Conservation (phyloP, 2,329 filamentous ascomycete species). For the Botrytis porri region DNA sequence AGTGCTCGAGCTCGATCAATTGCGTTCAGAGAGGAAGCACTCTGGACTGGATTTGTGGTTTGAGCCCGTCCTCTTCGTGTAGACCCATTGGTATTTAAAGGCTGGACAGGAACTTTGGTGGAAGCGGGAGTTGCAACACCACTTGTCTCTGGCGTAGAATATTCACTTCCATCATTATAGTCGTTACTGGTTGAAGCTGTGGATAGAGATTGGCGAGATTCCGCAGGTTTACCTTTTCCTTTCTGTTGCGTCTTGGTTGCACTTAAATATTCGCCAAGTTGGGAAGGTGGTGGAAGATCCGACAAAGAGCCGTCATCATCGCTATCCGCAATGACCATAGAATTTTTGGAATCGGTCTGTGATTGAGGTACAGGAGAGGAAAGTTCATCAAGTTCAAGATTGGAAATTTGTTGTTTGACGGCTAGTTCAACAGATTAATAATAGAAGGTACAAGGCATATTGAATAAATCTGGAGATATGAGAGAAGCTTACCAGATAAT, state of each 20-base stretch:
- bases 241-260: conserved; percentile 15
- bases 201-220: conserved; percentile 40
- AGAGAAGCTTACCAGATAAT: conserved; percentile 31
- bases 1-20: conserved; percentile 47
- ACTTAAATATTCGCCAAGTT: conserved; percentile 22
- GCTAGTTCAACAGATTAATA: conserved; percentile 25
- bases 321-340: conserved; percentile 12
- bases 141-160: conserved; percentile 62
- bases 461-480: background rate
- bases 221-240: conserved; percentile 30
- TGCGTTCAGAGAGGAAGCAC: conserved; percentile 39
- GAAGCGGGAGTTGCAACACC: conserved; percentile 48
- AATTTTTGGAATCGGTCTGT: background rate
- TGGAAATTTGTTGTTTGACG: conserved; percentile 27
- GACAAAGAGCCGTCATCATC: conserved; percentile 24
- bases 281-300: conserved; percentile 24
- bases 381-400: conserved; percentile 21
- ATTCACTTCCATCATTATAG: conserved; percentile 46
- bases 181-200: conserved; percentile 42
- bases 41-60: conserved; percentile 18
- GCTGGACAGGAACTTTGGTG: conserved; percentile 34
- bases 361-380: conserved; percentile 15
- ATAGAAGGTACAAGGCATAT: background rate
- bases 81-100: conserved; percentile 22
- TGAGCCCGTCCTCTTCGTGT: conserved; percentile 31